phyloP scores from a whole-genome alignment of 306 rosid species.

The Cicer pinnatifidum region DNA sequence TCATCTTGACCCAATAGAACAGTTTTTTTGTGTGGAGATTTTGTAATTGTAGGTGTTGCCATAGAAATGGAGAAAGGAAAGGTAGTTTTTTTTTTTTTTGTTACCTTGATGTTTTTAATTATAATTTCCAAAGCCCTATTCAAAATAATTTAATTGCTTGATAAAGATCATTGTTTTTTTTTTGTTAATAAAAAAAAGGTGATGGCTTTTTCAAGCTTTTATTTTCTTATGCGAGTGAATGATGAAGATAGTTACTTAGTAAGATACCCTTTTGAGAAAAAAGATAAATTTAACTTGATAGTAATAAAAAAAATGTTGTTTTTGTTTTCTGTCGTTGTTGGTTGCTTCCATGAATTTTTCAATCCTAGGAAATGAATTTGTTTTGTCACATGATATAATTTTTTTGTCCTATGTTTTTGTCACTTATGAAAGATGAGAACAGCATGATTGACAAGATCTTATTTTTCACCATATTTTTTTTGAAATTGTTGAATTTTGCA shows the following conservation, averaged over 20 bases:
- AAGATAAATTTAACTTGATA: constrained; percentile 7
- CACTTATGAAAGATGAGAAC: constrained; percentile 43
- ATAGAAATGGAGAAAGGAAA: constrained; percentile 78
- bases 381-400: constrained; percentile 38
- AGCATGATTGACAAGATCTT: constrained; percentile 44
- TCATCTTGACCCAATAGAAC: constrained; percentile 45
- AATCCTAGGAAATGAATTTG: constrained; percentile 10
- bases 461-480: constrained; percentile 33
- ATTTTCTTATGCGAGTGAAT: constrained; percentile 6
- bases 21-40: constrained; percentile 31
- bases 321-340: constrained; percentile 27
- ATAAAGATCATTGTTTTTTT: neutral
- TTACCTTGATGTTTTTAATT: neutral
- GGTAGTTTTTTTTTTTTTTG: constrained; percentile 52
- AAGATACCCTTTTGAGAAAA: constrained; percentile 36
- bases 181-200: neutral
- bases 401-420: constrained; percentile 33
- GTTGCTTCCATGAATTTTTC: constrained; percentile 25
- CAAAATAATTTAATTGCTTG: constrained; percentile 12
- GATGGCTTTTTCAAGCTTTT: neutral
- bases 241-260: neutral
- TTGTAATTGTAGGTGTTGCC: constrained; percentile 20
- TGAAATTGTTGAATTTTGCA: constrained; percentile 42
- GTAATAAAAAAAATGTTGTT: constrained; percentile 24
- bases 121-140: neutral